Conservation (phyloP, 2,329 filamentous ascomycete genomes). For the Cucurbitaria berberidis region DNA sequence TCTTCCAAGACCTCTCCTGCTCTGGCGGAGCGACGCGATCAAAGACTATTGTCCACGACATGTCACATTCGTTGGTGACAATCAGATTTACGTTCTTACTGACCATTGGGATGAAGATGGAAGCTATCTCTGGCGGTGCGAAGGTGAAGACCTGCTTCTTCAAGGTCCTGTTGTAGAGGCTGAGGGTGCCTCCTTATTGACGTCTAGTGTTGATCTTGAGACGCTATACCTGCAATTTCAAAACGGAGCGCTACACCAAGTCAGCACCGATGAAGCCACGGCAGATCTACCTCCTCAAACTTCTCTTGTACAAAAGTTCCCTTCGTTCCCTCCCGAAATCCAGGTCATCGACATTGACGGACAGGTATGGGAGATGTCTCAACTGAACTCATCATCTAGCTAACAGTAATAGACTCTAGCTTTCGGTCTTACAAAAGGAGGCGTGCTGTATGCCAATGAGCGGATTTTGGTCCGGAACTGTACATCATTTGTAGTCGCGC, state of each 20-base stretch:
- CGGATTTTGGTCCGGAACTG: constrained; percentile 80
- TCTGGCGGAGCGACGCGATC: constrained; percentile 40
- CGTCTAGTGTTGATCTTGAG: constrained; percentile 27
- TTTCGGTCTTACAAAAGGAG: constrained; percentile 75
- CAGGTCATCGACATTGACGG: constrained; percentile 28
- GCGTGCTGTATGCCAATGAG: constrained; percentile 79
- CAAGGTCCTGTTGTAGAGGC: constrained; percentile 33
- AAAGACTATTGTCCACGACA: constrained; percentile 49
- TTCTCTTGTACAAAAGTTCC: constrained; percentile 28
- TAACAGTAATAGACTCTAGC: constrained; percentile 51
- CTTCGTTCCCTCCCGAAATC: constrained; percentile 35
- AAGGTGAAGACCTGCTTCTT: constrained; percentile 24
- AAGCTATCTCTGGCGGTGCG: constrained; percentile 35
- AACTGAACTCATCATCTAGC: constrained; percentile 15
- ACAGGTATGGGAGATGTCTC: constrained; percentile 24
- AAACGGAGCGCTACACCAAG: constrained; percentile 28
- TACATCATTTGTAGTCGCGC: constrained; percentile 85
- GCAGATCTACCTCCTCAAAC: constrained; percentile 23
- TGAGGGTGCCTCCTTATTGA: constrained; percentile 30
- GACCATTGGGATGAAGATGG: constrained; percentile 42
- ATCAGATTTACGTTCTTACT: constrained; percentile 45
- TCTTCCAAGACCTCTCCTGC: constrained; percentile 53
- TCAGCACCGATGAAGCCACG: constrained; percentile 12
- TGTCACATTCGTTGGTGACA: constrained; percentile 54
- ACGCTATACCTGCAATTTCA: constrained; percentile 32